These are phyloP conservation scores for Tothia fuscella DNA, from an alignment of 2,329 filamentous ascomycete genomes.

Conservation along the genomic window DNA sequence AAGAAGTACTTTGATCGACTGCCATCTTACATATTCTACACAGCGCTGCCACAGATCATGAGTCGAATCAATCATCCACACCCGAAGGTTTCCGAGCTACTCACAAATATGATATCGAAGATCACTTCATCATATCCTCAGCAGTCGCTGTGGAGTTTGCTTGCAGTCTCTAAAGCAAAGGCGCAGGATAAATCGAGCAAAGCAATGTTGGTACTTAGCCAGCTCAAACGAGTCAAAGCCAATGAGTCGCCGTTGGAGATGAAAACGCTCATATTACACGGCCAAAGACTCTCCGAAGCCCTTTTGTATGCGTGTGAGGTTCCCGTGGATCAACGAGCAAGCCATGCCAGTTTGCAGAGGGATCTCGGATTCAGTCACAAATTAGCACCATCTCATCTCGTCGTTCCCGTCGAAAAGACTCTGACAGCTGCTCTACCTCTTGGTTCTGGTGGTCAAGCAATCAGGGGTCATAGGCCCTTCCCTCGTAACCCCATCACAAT, in stretches of 20 bases:
- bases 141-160: constrained; percentile 81
- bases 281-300: constrained; percentile 73
- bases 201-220: constrained; percentile 20
- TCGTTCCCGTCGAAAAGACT: constrained; percentile 78
- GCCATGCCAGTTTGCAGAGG: constrained; percentile 62
- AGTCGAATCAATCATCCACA: constrained; percentile 91
- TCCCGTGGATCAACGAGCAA: constrained; percentile 57
- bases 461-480: constrained; percentile 71
- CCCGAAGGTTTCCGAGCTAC: constrained; percentile 58
- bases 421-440: constrained; percentile 70
- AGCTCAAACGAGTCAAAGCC: constrained; percentile 41
- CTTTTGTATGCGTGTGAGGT: constrained; percentile 70
- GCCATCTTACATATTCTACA: constrained; percentile 69
- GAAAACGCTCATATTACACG: constrained; percentile 59
- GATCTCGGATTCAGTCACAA: constrained; percentile 79
- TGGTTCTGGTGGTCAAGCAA: constrained; percentile 54
- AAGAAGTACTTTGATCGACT: constrained; percentile 59
- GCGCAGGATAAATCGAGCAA: constrained; percentile 4
- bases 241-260: constrained; percentile 45
- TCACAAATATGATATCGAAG: constrained; percentile 71
- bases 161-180: constrained; percentile 74
- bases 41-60: constrained; percentile 80
- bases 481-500: constrained; percentile 79
- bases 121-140: constrained; percentile 81
- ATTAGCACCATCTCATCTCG: constrained; percentile 67